Conservation (phyloP, 208 protist species). For the Phytomonas francai region DNA sequence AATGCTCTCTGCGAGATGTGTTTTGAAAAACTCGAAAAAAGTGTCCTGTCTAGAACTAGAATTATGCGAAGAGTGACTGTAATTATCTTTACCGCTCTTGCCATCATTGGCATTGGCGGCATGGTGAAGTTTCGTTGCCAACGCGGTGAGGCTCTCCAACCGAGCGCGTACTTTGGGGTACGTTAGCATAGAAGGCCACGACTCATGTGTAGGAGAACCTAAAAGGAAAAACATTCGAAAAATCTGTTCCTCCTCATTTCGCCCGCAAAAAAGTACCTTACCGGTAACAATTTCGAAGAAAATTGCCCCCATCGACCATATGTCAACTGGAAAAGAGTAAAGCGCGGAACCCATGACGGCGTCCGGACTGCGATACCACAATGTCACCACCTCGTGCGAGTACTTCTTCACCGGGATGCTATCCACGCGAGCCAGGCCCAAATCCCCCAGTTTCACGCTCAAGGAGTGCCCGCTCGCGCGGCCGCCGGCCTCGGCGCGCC, state of each 20-base stretch:
- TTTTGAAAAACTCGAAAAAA: background rate
- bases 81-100: slow-evolving; percentile 1
- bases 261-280: slow-evolving; percentile 76
- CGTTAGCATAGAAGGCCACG: slow-evolving; percentile 88
- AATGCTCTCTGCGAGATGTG: background rate
- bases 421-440: slow-evolving; percentile 80
- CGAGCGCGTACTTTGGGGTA: slow-evolving; percentile 45
- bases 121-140: slow-evolving; percentile 8
- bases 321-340: slow-evolving; percentile 84
- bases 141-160: slow-evolving; percentile 20
- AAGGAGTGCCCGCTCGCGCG: slow-evolving; percentile 14
- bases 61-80: background rate
- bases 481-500: background rate
- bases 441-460: slow-evolving; percentile 83
- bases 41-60: background rate
- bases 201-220: slow-evolving; percentile 90
- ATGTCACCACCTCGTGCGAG: slow-evolving; percentile 87
- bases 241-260: slow-evolving; percentile 87
- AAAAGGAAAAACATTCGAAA: slow-evolving; percentile 83
- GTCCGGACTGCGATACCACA: slow-evolving; percentile 94
- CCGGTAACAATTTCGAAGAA: slow-evolving; percentile 91
- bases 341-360: slow-evolving; percentile 79
- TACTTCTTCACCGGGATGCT: slow-evolving; percentile 91
- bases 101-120: background rate
- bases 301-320: slow-evolving; percentile 92